Evolutionary conservation across 1,139 yeast species (phyloP).

Genomic region (Arxiozyma slooffiae): DNA sequence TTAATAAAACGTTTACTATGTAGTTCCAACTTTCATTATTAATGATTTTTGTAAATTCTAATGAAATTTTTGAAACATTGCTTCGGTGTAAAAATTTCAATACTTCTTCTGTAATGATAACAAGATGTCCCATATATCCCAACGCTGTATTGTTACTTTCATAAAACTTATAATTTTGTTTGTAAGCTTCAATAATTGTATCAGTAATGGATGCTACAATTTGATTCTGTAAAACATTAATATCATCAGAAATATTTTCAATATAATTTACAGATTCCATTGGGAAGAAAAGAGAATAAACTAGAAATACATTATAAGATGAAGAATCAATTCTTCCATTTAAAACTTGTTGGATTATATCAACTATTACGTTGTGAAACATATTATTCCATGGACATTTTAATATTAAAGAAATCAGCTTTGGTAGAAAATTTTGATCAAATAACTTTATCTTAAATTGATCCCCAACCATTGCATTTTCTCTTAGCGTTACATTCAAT

Average conservation of each 20-base stretch:
- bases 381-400: conserved; percentile 96
- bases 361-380: conserved; percentile 93
- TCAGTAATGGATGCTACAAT: conserved; percentile 45
- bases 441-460: conserved; percentile 72
- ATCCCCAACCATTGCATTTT: conserved; percentile 80
- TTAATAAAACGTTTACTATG: conserved; percentile 72
- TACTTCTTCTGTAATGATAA: conserved; percentile 91
- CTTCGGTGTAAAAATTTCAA: conserved; percentile 64
- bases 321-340: conserved; percentile 84
- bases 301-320: conserved; percentile 77
- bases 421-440: conserved; percentile 70
- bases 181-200: conserved; percentile 74
- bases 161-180: conserved; percentile 54
- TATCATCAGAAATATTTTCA: conserved; percentile 27
- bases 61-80: conserved; percentile 31
- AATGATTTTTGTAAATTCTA: conserved; percentile 26
- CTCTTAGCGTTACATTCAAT: conserved; percentile 41
- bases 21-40: conserved; percentile 56
- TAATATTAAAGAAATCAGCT: conserved; percentile 75
- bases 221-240: conserved; percentile 32
- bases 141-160: conserved; percentile 61
- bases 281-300: conserved; percentile 19
- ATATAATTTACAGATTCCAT: conserved; percentile 1
- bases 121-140: conserved; percentile 96
- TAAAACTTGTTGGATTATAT: conserved; percentile 88